Conservation (phyloP, 306 rosid species). For the Cercis canadensis region DNA sequence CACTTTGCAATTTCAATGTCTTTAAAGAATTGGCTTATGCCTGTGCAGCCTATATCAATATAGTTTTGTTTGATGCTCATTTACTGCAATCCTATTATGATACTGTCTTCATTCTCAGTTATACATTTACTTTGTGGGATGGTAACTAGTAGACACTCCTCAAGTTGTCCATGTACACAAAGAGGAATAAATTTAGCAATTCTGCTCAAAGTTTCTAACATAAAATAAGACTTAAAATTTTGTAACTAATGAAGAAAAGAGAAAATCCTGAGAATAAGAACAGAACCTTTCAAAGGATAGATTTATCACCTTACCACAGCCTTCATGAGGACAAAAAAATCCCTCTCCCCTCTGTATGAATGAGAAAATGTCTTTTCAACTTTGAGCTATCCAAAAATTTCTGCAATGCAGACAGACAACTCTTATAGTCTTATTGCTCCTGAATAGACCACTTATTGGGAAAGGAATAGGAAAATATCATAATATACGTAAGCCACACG, state of each 20-base stretch:
- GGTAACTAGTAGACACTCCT: constrained; percentile 6
- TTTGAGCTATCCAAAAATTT: constrained; percentile 98
- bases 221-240: constrained; percentile 6
- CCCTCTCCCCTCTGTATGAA: constrained; percentile 95
- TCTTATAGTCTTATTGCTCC: not conserved
- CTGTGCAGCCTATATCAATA: constrained; percentile 8
- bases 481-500: too few species aligned
- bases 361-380: constrained; percentile 93
- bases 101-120: not conserved
- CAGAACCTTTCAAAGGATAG: constrained; percentile 53
- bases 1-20: not conserved
- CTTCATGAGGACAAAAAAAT: constrained; percentile 93
- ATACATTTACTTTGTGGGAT: not conserved
- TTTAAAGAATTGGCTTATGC: constrained; percentile 22
- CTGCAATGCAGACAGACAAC: constrained; percentile 57
- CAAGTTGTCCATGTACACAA: not conserved
- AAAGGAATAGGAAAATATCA: too few species aligned
- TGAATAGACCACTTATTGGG: too few species aligned
- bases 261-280: not conserved
- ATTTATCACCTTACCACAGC: constrained; percentile 96
- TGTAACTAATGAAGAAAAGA: not conserved
- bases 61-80: not conserved
- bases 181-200: not conserved
- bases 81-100: constrained; percentile 9
- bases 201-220: not conserved